Base-by-base conservation (phyloP, 1,284 basidiomycete genomes). In the Pseudozyma thailandica region DNA sequence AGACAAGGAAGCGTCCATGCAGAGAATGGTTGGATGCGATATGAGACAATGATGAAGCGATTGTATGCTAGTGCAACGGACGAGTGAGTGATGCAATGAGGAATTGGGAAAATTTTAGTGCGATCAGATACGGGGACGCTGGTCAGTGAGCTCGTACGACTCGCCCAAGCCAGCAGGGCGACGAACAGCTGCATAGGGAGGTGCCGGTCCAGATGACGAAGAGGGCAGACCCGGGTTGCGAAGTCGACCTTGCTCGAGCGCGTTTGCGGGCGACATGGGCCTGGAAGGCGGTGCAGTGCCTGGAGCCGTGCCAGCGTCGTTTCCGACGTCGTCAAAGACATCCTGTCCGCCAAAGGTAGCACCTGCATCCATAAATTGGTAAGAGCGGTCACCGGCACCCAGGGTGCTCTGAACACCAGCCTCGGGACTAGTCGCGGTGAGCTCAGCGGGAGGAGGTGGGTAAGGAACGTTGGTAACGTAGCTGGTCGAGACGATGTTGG, bases 291-390 rank as follows among this genome's bases (percentile, higher is more conserved):
- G 63, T 4, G 63, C 69, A 0, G 69, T 72, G 13, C 45, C 69
- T 9, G 69, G 63, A 15, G 63, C 63, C 5, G 54, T 66, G 21
- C 41, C 48, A 5, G 6, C 26, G 2, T 62, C 62, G 6, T 10
- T n/a, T 3, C 33, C 50, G 6, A 57, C 30, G 7, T 72, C 69
- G 38, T 72, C 69, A 52, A 72, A 72, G 16, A 61, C 69, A 18
- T 72, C 69, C 16, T 57, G 69, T 0, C 56, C 60, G 16, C 55
- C 60, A 43, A 64, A 55, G 0, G 56, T 47, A 13, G 70, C 64
- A 15, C 64, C 70, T 2, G 66, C 45, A 49, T 69, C 65, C 65
- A 69, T 73, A 43, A 68, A 68, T 20, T 59, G 50, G 64, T 73
- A 68, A 6, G 60, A 13, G 3, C 64, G 55, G 26, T 73, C 64